Percentiles rank a stretch among this genome's conserved stretches.
Evolutionary conservation across 371 early-diverging fungal genomes (phyloP).

Genomic region (Dinochytrium kinnereticum): DNA sequence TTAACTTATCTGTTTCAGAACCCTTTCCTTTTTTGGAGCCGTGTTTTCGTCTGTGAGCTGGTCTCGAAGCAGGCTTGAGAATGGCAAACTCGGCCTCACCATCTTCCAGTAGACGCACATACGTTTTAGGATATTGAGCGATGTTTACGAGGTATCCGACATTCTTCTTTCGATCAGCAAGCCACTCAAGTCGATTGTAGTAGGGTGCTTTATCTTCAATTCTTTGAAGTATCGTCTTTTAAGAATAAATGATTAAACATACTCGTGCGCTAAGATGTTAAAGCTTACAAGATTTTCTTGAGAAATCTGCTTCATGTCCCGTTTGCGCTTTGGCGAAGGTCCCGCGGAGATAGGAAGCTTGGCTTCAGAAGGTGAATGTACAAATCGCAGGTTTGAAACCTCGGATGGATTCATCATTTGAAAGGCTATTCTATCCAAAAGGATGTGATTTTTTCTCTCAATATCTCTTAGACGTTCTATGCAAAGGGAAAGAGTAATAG

Average conservation of each 20-base stretch:
- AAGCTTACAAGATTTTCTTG: slow-evolving; percentile 44
- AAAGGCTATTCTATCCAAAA: slow-evolving; percentile 45
- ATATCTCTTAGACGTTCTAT: slow-evolving; percentile 52
- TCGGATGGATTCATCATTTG: slow-evolving; percentile 30
- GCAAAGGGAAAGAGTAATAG: too few species aligned
- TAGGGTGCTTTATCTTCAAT: slow-evolving; percentile 47
- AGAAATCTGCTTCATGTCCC: slow-evolving; percentile 28
- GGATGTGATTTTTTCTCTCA: slow-evolving; percentile 45
- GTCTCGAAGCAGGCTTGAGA: neutral
- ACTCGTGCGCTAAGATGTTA: too few species aligned
- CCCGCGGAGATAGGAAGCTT: slow-evolving; percentile 15
- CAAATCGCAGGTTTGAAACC: slow-evolving; percentile 26
- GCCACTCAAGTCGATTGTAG: slow-evolving; percentile 45
- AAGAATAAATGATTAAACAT: slow-evolving; percentile 1
- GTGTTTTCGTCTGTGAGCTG: neutral
- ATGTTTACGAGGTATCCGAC: slow-evolving; percentile 49
- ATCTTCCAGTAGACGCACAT: slow-evolving; percentile 27
- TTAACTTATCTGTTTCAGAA: neutral
- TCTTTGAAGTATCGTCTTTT: slow-evolving; percentile 47
- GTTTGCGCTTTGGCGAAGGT: slow-evolving; percentile 17
- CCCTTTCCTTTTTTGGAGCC: neutral
- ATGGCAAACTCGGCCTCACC: slow-evolving; percentile 16
- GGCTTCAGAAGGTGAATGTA: neutral
- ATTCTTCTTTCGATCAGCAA: slow-evolving; percentile 37
- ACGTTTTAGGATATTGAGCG: slow-evolving; percentile 42